Evolutionary conservation across 176 grass and related monocot species (phyloP), one percentile per base, ranked within the genome.

Genomic region (Carex parvula): DNA sequence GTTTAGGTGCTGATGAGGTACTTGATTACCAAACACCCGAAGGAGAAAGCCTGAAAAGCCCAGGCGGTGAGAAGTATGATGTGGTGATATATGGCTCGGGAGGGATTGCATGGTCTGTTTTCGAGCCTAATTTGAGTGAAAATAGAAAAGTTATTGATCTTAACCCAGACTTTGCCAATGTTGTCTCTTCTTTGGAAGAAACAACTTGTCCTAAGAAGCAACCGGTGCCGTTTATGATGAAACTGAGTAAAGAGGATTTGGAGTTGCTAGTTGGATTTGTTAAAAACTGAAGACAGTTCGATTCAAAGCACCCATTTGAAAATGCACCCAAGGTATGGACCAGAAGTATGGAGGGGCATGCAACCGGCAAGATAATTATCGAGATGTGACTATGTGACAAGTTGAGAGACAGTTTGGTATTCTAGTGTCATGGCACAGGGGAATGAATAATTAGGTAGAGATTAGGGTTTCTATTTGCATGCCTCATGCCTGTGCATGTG

Each of bases 311-410:
- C 55, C 69, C 86, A 2, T 55, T 90, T 80, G 70, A 83, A 3
- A 90, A 91, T 3, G 89, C 62, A 2, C 37, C 37, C 8, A 84
- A 87, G 60, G 91, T 91, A 0, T 94, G 91, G 94, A 79, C 81
- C 18, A 94, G 11, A 89, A 97, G 94, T 83, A 93, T 91, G 65
- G 89, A 92, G 10, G 91, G 94, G 2, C 94, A 90, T 39, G 0
- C 84, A 84, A 6, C 86, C 0, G 94, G 94, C 21, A 97, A 97
- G 84, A 89, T 94, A 42, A 78, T 94, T 42, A 55, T 94, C 1
- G 84, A 94, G 84, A 85, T 85, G 69, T 83, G 33, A 83, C 17
- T 82, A 82, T 85, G 69, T 55, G 33, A 68, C 9, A 55, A 77
- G 24, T 56, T 56, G 24, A 56, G 50, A 50, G 9, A 70, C 2